Evolutionary conservation across 2,329 filamentous ascomycete genomes (phyloP).

Genomic region (Ciborinia camelliae): DNA sequence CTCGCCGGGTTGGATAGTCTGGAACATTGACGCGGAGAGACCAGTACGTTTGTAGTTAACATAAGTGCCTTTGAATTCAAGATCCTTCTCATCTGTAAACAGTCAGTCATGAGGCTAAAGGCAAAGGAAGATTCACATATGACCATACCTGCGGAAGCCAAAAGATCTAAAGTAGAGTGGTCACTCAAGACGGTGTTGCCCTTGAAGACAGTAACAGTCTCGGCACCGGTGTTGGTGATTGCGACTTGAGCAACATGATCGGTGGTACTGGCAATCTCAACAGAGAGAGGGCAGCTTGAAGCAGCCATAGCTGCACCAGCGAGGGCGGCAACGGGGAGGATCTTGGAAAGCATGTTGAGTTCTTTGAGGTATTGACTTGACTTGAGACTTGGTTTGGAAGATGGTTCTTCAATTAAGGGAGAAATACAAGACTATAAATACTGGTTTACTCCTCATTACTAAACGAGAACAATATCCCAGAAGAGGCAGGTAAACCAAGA

Average conservation of each 20-base stretch:
- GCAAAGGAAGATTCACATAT: background rate
- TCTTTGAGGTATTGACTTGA: background rate
- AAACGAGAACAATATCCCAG: background rate
- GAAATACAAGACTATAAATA: slow-evolving; percentile 1
- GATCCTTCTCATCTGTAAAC: slow-evolving; percentile 23
- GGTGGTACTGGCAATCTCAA: slow-evolving; percentile 25
- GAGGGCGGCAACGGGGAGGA: slow-evolving; percentile 27
- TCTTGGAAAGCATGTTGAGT: slow-evolving; percentile 27
- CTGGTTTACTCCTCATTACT: background rate
- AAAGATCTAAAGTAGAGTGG: slow-evolving; percentile 28
- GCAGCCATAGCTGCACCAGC: slow-evolving; percentile 28
- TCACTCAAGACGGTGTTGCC: slow-evolving; percentile 30
- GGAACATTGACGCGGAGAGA: slow-evolving; percentile 24
- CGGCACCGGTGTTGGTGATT: slow-evolving; percentile 29
- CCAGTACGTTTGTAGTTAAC: slow-evolving; percentile 29
- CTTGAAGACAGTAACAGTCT: slow-evolving; percentile 30
- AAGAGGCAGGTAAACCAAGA: background rate
- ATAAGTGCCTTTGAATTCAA: slow-evolving; percentile 28
- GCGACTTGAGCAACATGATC: slow-evolving; percentile 28
- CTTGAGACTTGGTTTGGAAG: background rate
- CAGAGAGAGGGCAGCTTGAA: slow-evolving; percentile 27
- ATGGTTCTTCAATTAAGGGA: background rate
- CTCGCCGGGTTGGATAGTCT: slow-evolving; percentile 28
- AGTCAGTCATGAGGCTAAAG: background rate
- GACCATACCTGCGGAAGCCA: slow-evolving; percentile 24